Evolutionary conservation across 495 filamentous ascomycete species (phyloP).

Genomic region (Apiosordaria backusii): DNA sequence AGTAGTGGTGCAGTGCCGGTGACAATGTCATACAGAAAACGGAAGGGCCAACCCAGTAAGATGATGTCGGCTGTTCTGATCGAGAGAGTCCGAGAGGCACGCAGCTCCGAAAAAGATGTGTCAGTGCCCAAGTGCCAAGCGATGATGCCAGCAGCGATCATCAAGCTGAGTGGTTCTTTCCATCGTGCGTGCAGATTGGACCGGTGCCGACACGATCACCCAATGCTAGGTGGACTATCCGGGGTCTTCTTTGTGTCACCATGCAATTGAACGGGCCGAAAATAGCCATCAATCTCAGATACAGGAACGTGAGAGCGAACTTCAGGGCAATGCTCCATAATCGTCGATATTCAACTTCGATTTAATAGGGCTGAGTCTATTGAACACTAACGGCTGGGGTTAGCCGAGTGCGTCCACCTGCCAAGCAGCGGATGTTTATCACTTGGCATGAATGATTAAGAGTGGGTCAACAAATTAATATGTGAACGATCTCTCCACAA

Average conservation of each 20-base stretch:
- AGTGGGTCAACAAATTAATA: background rate
- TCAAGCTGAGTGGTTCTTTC: background rate
- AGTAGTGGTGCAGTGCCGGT: background rate
- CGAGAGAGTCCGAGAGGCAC: background rate
- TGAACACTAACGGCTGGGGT: background rate
- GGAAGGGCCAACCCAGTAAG: background rate
- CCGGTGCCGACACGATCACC: background rate
- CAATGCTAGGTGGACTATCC: too few relatives aligned
- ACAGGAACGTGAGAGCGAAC: background rate
- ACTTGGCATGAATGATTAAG: background rate
- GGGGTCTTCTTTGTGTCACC: background rate
- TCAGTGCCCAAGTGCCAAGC: constrained; percentile 9
- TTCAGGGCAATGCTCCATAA: background rate
- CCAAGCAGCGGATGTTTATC: background rate
- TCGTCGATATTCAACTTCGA: background rate
- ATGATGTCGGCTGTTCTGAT: background rate
- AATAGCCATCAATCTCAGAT: background rate
- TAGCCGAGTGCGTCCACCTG: background rate
- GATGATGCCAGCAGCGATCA: constrained; percentile 13
- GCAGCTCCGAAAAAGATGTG: background rate
- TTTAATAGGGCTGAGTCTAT: background rate
- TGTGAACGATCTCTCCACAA: too few relatives aligned
- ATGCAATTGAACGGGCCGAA: background rate
- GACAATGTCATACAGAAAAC: background rate
- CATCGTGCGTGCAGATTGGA: background rate